Percentiles rank a stretch among this genome's conserved stretches.
These are phyloP conservation scores for Pyrenopolyporus hunteri DNA, from an alignment of 495 filamentous ascomycete species.

Conservation along the genomic window DNA sequence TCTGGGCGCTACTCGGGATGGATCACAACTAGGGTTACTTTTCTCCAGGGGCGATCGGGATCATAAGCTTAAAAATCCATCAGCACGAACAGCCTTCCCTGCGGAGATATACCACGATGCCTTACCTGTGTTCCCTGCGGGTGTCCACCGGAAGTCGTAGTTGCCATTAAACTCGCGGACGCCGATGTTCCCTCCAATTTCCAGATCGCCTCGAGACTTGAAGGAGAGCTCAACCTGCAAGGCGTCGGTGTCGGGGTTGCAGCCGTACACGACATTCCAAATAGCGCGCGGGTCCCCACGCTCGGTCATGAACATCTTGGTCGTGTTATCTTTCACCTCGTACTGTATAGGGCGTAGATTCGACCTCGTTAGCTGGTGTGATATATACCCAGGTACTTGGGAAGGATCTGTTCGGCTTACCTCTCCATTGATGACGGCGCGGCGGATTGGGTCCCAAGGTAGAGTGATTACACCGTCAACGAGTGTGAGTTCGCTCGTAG, in stretches of 20 bases:
- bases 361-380: neutral
- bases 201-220: conserved; percentile 41
- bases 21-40: conserved; percentile 44
- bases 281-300: conserved; percentile 54
- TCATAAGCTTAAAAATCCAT: conserved; percentile 40
- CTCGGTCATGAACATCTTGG: conserved; percentile 62
- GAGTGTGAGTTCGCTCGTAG: conserved; percentile 54
- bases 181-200: conserved; percentile 50
- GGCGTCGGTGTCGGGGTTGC: conserved; percentile 55
- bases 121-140: conserved; percentile 53
- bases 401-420: conserved; percentile 32
- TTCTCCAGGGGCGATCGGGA: conserved; percentile 44
- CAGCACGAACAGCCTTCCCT: neutral
- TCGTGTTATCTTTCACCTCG: conserved; percentile 58
- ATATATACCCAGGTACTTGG: neutral
- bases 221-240: conserved; percentile 53
- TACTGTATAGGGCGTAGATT: conserved; percentile 43
- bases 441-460: conserved; percentile 43
- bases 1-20: neutral
- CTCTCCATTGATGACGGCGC: conserved; percentile 55
- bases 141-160: conserved; percentile 56
- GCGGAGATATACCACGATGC: neutral
- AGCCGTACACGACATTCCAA: conserved; percentile 56
- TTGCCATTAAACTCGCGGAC: conserved; percentile 48
- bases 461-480: conserved; percentile 51